phyloP scores from a whole-genome alignment of 139 green algal genomes.

The Eudorina sp. region DNA sequence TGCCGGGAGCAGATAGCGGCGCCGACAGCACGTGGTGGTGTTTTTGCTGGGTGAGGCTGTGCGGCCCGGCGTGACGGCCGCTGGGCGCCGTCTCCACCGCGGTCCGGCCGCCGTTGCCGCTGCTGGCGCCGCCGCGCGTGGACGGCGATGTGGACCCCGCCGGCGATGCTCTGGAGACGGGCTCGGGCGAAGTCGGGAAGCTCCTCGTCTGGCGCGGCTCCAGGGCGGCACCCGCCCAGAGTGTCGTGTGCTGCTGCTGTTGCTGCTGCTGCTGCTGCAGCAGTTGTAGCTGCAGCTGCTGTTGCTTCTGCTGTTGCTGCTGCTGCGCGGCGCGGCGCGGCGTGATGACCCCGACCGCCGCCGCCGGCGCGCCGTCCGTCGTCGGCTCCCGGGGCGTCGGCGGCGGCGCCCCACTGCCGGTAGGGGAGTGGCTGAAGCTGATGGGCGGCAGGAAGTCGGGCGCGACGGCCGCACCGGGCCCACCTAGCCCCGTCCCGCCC shows the following conservation, averaged over 20 bases:
- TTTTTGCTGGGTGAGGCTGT: too few relatives aligned
- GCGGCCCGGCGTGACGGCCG: neutral
- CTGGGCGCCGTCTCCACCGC: neutral
- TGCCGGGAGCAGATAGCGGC: neutral
- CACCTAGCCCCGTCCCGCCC: neutral
- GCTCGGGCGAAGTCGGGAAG: neutral
- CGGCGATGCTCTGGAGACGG: neutral
- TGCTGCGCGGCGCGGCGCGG: neutral
- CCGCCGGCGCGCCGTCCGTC: neutral
- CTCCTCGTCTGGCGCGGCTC: neutral
- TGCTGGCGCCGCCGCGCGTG: neutral
- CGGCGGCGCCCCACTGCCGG: neutral
- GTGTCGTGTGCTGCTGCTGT: neutral
- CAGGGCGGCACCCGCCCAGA: neutral
- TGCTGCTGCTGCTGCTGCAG: neutral
- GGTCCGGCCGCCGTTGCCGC: neutral
- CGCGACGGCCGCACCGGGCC: neutral
- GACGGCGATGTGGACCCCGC: too few relatives aligned
- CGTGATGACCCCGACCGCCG: neutral
- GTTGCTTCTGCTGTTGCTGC: neutral
- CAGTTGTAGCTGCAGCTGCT: neutral
- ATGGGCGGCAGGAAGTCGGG: constrained; percentile 2
- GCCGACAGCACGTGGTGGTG: neutral
- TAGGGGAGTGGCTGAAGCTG: neutral
- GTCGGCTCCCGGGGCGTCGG: neutral